Conservation (phyloP, 2,329 filamentous ascomycete species). For the Nothophoma quercina region DNA sequence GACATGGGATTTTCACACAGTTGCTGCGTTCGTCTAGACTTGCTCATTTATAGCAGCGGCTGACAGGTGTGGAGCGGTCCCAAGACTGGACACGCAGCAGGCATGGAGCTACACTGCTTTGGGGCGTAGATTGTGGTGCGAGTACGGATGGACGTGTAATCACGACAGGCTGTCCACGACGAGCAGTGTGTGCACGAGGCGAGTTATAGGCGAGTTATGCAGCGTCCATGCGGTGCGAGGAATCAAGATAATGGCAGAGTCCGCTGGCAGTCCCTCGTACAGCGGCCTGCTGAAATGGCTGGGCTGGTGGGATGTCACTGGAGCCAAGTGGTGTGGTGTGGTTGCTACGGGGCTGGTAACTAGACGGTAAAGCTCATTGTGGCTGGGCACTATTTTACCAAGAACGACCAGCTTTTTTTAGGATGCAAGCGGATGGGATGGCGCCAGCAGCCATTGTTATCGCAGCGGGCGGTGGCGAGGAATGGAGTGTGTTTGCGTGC, state of each 20-base stretch:
- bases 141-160: not conserved
- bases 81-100: not conserved
- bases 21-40: not conserved
- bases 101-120: not conserved
- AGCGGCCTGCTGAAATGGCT: not conserved
- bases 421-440: conserved; percentile 7
- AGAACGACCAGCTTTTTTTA: not conserved
- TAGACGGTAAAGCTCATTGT: not conserved
- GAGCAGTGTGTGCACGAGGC: not conserved
- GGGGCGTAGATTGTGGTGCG: not conserved
- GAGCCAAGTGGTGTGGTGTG: not conserved
- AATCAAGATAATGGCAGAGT: not conserved
- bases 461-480: not conserved
- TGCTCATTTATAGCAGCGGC: conserved; percentile 1
- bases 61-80: not conserved
- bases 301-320: not conserved
- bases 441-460: not conserved
- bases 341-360: conserved; percentile 1
- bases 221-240: not conserved
- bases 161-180: not conserved
- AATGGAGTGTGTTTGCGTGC: conserved; percentile 1
- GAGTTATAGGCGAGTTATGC: not conserved
- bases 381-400: conserved; percentile 9
- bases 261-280: not conserved
- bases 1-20: not conserved